Evolutionary conservation across 202 grass and related monocot genomes (phyloP).

Genomic region (Schoenoplectus triqueter): DNA sequence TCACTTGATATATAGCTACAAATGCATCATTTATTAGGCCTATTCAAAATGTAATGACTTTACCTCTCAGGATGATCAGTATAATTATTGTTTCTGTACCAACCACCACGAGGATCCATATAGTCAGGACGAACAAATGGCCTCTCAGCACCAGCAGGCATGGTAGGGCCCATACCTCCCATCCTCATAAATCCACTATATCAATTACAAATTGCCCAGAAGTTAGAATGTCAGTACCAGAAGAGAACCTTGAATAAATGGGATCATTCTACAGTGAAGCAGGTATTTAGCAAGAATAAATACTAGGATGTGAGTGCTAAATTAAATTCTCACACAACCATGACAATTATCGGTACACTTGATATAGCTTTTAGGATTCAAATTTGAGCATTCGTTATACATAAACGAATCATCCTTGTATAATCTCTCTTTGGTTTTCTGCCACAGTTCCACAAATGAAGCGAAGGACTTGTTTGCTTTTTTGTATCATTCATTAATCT

Average conservation of each 20-base stretch:
- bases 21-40: background rate
- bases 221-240: conserved; percentile 20
- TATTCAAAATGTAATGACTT: background rate
- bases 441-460: background rate
- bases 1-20: conserved; percentile 1
- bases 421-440: background rate
- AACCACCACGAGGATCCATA: conserved; percentile 37
- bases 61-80: conserved; percentile 37
- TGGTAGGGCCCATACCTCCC: conserved; percentile 35
- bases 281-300: background rate
- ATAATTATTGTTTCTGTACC: conserved; percentile 20
- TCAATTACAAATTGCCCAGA: background rate
- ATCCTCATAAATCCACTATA: conserved; percentile 43
- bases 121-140: conserved; percentile 38
- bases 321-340: background rate
- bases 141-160: conserved; percentile 35
- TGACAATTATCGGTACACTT: conserved; percentile 11
- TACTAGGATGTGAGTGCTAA: background rate
- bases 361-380: conserved; percentile 21
- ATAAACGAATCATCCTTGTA: background rate
- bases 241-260: background rate
- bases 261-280: background rate
- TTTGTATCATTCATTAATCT: background rate
- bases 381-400: background rate
- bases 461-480: background rate